Conservation (phyloP, 805 yeast species). For the Zygoascus ofunaensis region DNA sequence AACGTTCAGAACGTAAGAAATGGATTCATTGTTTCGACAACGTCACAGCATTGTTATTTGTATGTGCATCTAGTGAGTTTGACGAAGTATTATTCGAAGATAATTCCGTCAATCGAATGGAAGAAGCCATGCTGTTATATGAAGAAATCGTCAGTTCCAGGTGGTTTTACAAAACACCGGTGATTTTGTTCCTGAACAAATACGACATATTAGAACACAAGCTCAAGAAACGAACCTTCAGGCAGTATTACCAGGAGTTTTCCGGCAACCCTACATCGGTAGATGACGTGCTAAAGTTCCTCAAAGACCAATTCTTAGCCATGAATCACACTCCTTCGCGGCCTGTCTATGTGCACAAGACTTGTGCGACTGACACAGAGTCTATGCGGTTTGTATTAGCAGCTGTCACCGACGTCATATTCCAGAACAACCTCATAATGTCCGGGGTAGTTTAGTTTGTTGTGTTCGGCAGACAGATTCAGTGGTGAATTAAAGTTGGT, state of each 20-base stretch:
- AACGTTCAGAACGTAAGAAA: constrained; percentile 78
- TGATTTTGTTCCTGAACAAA: constrained; percentile 83
- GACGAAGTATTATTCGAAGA: constrained; percentile 91
- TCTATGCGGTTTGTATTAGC: constrained; percentile 84
- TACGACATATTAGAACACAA: constrained; percentile 73
- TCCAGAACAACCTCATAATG: constrained; percentile 69
- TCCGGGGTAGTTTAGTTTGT: constrained; percentile 64
- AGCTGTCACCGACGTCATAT: constrained; percentile 86
- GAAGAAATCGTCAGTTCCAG: constrained; percentile 73
- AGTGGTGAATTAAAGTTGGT: no score
- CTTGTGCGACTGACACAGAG: constrained; percentile 90
- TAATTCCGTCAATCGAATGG: constrained; percentile 79
- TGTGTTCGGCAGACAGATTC: no score
- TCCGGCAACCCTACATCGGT: constrained; percentile 54
- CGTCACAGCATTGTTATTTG: constrained; percentile 79
- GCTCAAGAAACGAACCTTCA: constrained; percentile 39
- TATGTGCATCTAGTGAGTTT: constrained; percentile 82
- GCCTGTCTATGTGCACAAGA: constrained; percentile 83
- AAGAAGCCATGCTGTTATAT: constrained; percentile 77
- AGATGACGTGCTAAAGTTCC: constrained; percentile 59
- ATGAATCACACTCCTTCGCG: constrained; percentile 53
- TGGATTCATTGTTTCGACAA: constrained; percentile 95
- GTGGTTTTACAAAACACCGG: constrained; percentile 81
- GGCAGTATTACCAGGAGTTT: constrained; percentile 69
- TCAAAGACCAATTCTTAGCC: constrained; percentile 57